Base-by-base conservation (phyloP, 371 early-diverging fungal species). In the Cokeromyces recurvatus region DNA sequence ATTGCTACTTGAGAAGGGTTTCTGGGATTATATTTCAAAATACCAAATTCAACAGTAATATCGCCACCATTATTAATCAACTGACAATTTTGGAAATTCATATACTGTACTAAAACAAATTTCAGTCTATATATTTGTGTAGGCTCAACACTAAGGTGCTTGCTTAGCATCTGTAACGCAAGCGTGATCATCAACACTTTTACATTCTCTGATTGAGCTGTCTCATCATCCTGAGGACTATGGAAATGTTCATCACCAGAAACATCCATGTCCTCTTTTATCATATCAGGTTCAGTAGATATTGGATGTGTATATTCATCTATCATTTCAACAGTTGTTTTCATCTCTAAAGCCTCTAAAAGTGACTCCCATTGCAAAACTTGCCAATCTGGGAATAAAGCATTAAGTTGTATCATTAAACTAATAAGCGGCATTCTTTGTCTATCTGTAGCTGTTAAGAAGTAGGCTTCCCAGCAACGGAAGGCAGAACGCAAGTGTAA, bases 401-500 rank as follows among this genome's bases (percentile, higher is more conserved):
- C 66, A 49, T 72, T 69, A 0, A 78, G 51, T 32, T 66, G 69
- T 20, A 68, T 64, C 79, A 78, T 78, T 17, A 70, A 38, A 34
- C 68, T 69, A 20, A 68, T 50, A 3, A 76, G 46, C 0, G 64
- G 35, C 19, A 59, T 62, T 22, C 48, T 53, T 52, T 78, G 68
- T 19, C 60, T 41, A 25, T 64, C 64, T 7, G 51, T 66, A 1
- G 77, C 70, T n/a, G 59, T 63, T 42, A 68, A 41, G 38, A 78
- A 78, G 43, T 76, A 74, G 8, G 69, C 76, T 52, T 78, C 77
- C 79, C 76, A 78, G 27, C 79, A 78, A 32, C 77, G 64, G 21
- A 78, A 68, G 0, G 77, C 79, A 7, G 77, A 68, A 16, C 68
- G 55, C 11, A 76, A 32, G 43, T 76, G 74, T 9, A 67, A 39